Evolutionary conservation across 768 basidiomycete genomes (phyloP), one percentile per base, ranked within the genome.

Genomic region (Chlorophyllum brunneum): DNA sequence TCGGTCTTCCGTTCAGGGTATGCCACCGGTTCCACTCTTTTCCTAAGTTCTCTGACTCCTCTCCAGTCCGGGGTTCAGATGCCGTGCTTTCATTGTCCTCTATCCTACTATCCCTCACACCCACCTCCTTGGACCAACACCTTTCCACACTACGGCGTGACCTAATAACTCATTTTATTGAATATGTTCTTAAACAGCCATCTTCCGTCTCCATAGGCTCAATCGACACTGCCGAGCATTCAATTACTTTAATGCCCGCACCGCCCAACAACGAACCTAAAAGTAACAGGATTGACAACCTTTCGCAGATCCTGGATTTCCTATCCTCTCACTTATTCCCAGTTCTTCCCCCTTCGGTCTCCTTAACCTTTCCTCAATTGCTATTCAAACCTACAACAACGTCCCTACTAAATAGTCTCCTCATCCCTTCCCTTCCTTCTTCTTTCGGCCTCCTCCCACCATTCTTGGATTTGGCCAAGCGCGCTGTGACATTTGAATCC

Each of bases 351-450:
- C 37, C 63, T 1, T 54, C 75, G 0, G 76, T 83, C 45, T 56
- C 64, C 20, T 60, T 67, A 7, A 56, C 62, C 2, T 85, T 92
- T 57, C 64, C 74, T n/a, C 76, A 70, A 26, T 78, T 80, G 11
- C 68, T 95, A 2, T 75, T 72, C 62, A 83, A 79, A 60, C 81
- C 86, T 1, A 58, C 88, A 15, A 78, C 79, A 2, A 73, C 70
- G 4, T 79, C 82, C 22, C 60, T 92, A 16, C 74, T 95, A 45
- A 76, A 81, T 43, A 74, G 81, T 56, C 67, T 94, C 29, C 74
- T 95, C 38, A 68, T 84, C 29, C 81, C 87, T 0, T 75, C 76
- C n/a, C 70, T 94, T 2, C 91, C 93, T 0, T 78, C 81, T 0
- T 78, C 81, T 2, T 75, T 88, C 40, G 68, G 75, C 5, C 68